phyloP scores from a whole-genome alignment of 768 basidiomycete genomes.

The Boletus tomentosulus region DNA sequence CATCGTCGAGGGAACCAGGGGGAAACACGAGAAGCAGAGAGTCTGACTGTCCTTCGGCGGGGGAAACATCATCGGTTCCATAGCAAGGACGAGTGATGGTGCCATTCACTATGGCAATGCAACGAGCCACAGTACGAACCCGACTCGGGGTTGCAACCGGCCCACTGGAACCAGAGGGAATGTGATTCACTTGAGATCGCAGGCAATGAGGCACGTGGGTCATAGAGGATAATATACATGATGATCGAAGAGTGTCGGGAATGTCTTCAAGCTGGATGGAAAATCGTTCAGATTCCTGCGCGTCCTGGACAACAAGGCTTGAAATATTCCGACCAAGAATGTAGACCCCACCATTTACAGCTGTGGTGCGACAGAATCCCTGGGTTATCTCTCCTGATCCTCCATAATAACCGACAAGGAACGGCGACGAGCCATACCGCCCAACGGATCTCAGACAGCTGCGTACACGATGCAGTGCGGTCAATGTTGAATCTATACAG shows the following conservation, averaged over 20 bases:
- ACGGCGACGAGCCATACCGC: slow-evolving; percentile 83
- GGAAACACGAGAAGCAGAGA: slow-evolving; percentile 74
- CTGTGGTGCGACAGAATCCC: slow-evolving; percentile 84
- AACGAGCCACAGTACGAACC: slow-evolving; percentile 36
- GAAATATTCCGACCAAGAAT: slow-evolving; percentile 51
- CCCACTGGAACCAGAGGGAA: slow-evolving; percentile 5
- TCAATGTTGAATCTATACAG: slow-evolving; percentile 60
- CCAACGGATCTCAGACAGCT: slow-evolving; percentile 75
- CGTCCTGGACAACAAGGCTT: slow-evolving; percentile 29
- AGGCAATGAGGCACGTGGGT: slow-evolving; percentile 32
- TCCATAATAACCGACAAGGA: slow-evolving; percentile 93
- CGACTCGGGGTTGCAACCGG: not conserved
- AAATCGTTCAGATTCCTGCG: slow-evolving; percentile 28
- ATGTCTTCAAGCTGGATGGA: slow-evolving; percentile 54
- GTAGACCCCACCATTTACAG: slow-evolving; percentile 74
- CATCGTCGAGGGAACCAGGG: slow-evolving; percentile 49
- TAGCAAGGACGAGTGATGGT: slow-evolving; percentile 23
- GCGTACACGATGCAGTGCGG: slow-evolving; percentile 66
- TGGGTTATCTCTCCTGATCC: slow-evolving; percentile 90
- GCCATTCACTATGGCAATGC: slow-evolving; percentile 48
- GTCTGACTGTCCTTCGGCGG: slow-evolving; percentile 38
- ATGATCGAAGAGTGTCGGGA: slow-evolving; percentile 52
- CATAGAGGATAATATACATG: slow-evolving; percentile 51
- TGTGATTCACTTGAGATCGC: slow-evolving; percentile 15
- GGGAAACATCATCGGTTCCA: slow-evolving; percentile 15